These are phyloP conservation scores for Dysphania ambrosioides DNA, from an alignment of 148 eudicot genomes.

Conservation along the genomic window DNA sequence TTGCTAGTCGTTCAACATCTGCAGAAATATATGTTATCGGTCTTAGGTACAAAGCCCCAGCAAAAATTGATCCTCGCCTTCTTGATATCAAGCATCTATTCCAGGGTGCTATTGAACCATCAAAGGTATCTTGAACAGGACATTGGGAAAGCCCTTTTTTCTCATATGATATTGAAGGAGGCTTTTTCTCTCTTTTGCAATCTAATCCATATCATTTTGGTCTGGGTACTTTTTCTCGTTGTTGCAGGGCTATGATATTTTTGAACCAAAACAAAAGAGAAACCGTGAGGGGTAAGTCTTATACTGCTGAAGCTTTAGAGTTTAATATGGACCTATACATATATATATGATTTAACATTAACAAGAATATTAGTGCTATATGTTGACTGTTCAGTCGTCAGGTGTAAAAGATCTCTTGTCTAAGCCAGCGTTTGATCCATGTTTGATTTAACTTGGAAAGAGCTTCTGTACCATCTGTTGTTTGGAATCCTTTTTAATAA, in stretches of 20 bases:
- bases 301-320: neutral
- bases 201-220: slow-evolving; percentile 3
- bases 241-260: slow-evolving; percentile 66
- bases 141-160: neutral
- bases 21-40: slow-evolving; percentile 88
- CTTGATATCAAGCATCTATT: slow-evolving; percentile 86
- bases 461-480: neutral
- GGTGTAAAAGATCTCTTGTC: no score
- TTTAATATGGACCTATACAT: neutral
- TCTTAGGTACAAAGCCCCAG: slow-evolving; percentile 85
- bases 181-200: neutral
- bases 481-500: no score
- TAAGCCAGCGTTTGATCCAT: neutral
- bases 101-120: slow-evolving; percentile 68
- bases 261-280: slow-evolving; percentile 61
- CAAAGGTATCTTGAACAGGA: slow-evolving; percentile 46
- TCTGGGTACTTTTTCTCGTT: neutral
- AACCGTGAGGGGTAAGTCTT: slow-evolving; percentile 78
- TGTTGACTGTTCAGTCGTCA: no score
- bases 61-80: slow-evolving; percentile 91
- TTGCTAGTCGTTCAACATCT: slow-evolving; percentile 86
- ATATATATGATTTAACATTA: neutral
- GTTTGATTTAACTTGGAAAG: neutral
- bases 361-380: no score
- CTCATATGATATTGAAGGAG: neutral